Evolutionary conservation across 768 basidiomycete species (phyloP).

Genomic region (Coprinellus aureogranulatus): DNA sequence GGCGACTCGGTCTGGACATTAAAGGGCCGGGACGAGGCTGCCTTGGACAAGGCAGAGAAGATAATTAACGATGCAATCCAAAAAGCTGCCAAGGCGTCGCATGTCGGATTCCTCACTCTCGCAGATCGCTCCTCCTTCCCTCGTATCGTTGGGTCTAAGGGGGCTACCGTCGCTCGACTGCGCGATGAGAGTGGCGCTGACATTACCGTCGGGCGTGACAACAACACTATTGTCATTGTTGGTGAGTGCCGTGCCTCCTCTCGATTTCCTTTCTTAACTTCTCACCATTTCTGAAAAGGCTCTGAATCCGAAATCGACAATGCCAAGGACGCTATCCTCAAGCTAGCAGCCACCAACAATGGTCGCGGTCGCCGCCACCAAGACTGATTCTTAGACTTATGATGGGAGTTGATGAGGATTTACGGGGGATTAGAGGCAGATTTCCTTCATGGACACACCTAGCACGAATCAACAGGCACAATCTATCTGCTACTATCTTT

Average conservation of each 20-base stretch:
- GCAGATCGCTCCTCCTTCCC: conserved; percentile 85
- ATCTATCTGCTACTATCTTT: too few species aligned
- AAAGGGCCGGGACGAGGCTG: conserved; percentile 73
- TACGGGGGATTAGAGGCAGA: not conserved
- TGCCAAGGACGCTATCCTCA: conserved; percentile 78
- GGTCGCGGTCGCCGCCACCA: conserved; percentile 38
- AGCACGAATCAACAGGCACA: too few species aligned
- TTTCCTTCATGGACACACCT: too few species aligned
- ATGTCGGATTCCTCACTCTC: conserved; percentile 83
- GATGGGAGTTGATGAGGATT: not conserved
- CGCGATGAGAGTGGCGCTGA: conserved; percentile 89
- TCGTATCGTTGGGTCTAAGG: conserved; percentile 89
- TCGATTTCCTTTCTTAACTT: not conserved
- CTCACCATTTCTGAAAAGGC: conserved; percentile 40
- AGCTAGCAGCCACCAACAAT: conserved; percentile 43
- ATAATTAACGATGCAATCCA: conserved; percentile 67
- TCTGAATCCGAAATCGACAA: conserved; percentile 61
- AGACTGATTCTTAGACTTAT: conserved; percentile 19
- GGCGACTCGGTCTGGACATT: conserved; percentile 85
- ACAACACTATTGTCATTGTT: conserved; percentile 81
- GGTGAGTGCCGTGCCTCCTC: conserved; percentile 47
- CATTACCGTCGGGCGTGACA: conserved; percentile 87
- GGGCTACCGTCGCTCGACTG: conserved; percentile 84
- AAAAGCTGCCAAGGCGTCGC: conserved; percentile 68
- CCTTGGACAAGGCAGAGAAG: conserved; percentile 72